phyloP scores from a whole-genome alignment of 257 asterid species.

The Catharanthus roseus region DNA sequence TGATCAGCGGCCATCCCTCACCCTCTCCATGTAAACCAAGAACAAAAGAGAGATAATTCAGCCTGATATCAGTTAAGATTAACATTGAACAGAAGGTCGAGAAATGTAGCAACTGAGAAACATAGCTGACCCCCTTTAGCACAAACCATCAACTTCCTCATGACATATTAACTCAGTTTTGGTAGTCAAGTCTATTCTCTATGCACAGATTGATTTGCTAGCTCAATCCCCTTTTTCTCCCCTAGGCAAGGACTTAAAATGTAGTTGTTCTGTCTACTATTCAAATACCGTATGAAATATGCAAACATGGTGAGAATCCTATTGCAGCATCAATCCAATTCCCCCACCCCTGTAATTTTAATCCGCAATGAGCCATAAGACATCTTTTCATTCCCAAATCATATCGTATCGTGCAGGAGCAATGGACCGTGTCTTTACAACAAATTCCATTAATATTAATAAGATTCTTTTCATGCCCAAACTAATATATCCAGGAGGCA shows the following conservation, averaged over 20 bases:
- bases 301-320: background rate
- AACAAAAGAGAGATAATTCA: background rate
- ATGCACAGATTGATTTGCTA: background rate
- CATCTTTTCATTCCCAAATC: background rate
- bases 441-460: background rate
- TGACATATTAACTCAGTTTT: background rate
- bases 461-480: constrained; percentile 8
- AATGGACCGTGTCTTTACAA: background rate
- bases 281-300: background rate
- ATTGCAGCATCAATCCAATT: constrained; percentile 2
- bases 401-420: background rate
- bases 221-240: background rate
- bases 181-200: background rate
- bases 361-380: background rate
- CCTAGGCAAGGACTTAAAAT: background rate
- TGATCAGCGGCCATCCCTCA: background rate
- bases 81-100: background rate
- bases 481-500: constrained; percentile 15
- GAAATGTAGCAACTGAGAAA: background rate
- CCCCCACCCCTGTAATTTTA: background rate
- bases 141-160: background rate
- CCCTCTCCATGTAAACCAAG: background rate
- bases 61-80: background rate
- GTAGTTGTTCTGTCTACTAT: background rate
- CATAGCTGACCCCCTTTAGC: background rate